Conservation (phyloP, 805 yeast species). For the Cyberlindnera subsufficiens region DNA sequence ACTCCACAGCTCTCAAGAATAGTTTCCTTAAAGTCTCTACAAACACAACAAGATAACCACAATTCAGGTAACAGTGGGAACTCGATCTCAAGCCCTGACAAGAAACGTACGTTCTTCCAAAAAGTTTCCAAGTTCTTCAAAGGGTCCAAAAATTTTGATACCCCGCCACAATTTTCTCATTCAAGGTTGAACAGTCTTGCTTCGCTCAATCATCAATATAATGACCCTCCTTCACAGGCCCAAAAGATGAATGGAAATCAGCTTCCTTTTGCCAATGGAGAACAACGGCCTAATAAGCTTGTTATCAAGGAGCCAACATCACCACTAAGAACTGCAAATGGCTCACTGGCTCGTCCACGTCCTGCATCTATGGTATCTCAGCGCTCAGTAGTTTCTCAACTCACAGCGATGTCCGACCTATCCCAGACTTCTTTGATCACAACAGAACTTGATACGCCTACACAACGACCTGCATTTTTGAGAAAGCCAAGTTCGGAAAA, state of each 20-base stretch:
- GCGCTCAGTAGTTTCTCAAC: conserved; percentile 40
- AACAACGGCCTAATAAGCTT: conserved; percentile 11
- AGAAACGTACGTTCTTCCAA: conserved; percentile 26
- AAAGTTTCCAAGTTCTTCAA: conserved; percentile 30
- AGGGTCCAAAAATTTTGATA: conserved; percentile 14
- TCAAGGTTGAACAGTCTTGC: neutral
- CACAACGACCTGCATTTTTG: conserved; percentile 16
- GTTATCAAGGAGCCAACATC: conserved; percentile 26
- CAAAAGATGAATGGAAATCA: too few species aligned
- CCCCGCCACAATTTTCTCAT: neutral
- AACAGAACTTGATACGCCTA: conserved; percentile 6
- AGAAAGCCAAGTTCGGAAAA: conserved; percentile 19
- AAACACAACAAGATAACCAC: neutral
- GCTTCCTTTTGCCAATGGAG: neutral
- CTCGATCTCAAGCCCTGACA: conserved; percentile 18
- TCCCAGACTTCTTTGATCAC: conserved; percentile 27
- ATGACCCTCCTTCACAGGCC: neutral
- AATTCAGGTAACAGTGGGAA: neutral
- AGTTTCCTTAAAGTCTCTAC: conserved; percentile 15
- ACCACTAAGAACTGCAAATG: conserved; percentile 10
- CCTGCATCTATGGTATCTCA: conserved; percentile 50
- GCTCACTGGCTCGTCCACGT: conserved; percentile 21
- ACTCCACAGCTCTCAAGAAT: conserved; percentile 24
- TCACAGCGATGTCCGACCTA: conserved; percentile 46
- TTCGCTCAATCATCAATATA: neutral